These are phyloP conservation scores for Entomortierella lignicola DNA, from an alignment of 192 early-diverging fungal genomes.

Conservation along the genomic window DNA sequence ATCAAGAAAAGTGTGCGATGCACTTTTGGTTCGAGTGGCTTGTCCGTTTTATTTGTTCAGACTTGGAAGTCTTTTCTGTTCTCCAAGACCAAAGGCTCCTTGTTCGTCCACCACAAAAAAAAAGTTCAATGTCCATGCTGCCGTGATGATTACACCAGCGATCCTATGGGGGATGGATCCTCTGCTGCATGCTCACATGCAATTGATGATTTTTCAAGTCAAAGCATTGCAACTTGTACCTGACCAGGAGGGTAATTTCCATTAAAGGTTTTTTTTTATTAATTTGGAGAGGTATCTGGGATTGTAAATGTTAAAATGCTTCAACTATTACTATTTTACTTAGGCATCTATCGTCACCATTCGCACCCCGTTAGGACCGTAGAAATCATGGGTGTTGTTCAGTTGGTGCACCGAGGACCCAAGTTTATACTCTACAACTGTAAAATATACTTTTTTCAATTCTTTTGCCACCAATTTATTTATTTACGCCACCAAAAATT, in stretches of 20 bases:
- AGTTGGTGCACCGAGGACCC: conserved; percentile 11
- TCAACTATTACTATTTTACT: too few species aligned
- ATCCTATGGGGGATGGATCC: conserved; percentile 53
- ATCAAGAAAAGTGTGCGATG: not conserved
- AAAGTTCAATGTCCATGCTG: conserved; percentile 9
- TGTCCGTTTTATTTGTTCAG: not conserved
- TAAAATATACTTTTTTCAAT: not conserved
- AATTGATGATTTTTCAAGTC: conserved; percentile 48
- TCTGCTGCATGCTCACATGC: conserved; percentile 35
- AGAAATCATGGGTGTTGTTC: conserved; percentile 39
- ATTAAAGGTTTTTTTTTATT: too few species aligned
- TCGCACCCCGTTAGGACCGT: conserved; percentile 23
- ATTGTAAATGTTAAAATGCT: too few species aligned
- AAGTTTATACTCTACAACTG: conserved; percentile 23
- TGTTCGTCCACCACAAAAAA: not conserved
- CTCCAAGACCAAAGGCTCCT: too few species aligned
- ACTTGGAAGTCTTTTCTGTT: too few species aligned
- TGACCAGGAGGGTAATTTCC: conserved; percentile 30
- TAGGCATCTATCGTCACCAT: conserved; percentile 42
- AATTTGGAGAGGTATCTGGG: too few species aligned
- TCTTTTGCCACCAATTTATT: conserved; percentile 8
- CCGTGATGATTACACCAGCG: conserved; percentile 21
- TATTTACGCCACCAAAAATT: conserved; percentile 15
- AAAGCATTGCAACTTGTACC: conserved; percentile 14
- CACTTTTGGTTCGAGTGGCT: not conserved